A percentile compares a stretch with the other conserved stretches of the same genome.
phyloP scores from a whole-genome alignment of 1,139 yeast species.

The Dujonia santamariae region DNA sequence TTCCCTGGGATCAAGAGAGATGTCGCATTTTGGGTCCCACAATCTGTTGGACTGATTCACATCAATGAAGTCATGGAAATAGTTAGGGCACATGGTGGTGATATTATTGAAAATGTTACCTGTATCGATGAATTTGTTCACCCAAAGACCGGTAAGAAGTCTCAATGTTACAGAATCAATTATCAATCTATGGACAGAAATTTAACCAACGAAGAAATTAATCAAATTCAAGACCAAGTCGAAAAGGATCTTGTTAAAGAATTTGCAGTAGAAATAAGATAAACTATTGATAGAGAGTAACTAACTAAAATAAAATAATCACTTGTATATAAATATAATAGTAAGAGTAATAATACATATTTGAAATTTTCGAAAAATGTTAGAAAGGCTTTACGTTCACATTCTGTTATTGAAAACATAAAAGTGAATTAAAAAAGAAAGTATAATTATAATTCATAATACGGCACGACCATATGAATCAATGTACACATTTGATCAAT shows the following conservation, averaged over 20 bases:
- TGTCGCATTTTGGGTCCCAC: constrained; percentile 85
- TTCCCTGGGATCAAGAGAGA: constrained; percentile 87
- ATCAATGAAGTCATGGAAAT: constrained; percentile 93
- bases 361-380: too few relatives aligned
- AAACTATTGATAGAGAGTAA: constrained; percentile 7
- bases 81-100: constrained; percentile 82
- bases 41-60: constrained; percentile 41
- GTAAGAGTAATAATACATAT: too few relatives aligned
- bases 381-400: too few relatives aligned
- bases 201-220: constrained; percentile 78
- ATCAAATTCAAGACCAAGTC: constrained; percentile 63
- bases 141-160: constrained; percentile 73
- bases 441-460: too few relatives aligned
- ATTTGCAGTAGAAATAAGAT: constrained; percentile 64
- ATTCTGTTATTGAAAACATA: too few relatives aligned
- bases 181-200: constrained; percentile 96
- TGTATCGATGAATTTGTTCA: constrained; percentile 80
- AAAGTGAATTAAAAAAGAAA: too few relatives aligned
- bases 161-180: constrained; percentile 85
- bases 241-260: constrained; percentile 49
- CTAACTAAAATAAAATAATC: too few relatives aligned
- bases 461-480: too few relatives aligned
- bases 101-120: constrained; percentile 81
- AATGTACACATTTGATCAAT: too few relatives aligned
- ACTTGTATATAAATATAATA: too few relatives aligned